Evolutionary conservation across 495 filamentous ascomycete species (phyloP).

Genomic region (Penicillium canariense): DNA sequence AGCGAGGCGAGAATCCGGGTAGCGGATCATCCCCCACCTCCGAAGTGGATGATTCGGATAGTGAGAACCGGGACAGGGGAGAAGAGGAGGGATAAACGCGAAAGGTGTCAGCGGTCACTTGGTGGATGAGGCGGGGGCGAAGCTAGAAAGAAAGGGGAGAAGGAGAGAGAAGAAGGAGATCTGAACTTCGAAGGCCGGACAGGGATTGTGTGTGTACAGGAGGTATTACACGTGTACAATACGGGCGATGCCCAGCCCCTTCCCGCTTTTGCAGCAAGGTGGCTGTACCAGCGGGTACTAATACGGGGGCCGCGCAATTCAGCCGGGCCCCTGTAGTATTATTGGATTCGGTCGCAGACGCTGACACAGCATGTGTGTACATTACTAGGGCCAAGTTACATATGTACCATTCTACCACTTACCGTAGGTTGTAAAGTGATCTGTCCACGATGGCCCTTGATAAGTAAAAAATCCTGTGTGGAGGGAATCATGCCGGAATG

Average conservation of each 20-base stretch:
- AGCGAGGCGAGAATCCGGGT: conserved; percentile 24
- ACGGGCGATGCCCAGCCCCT: conserved; percentile 6
- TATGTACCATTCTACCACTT: too few relatives aligned
- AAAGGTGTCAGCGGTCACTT: too few relatives aligned
- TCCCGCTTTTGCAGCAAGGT: conserved; percentile 3
- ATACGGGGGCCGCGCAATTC: conserved; percentile 1
- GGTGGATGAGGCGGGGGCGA: too few relatives aligned
- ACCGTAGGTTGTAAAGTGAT: too few relatives aligned
- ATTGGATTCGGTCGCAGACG: too few relatives aligned
- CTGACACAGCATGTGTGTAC: too few relatives aligned
- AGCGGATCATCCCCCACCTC: conserved; percentile 28
- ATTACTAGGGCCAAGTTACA: too few relatives aligned
- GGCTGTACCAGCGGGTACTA: conserved; percentile 5
- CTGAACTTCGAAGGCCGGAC: conserved; percentile 5
- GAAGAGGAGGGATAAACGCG: not conserved
- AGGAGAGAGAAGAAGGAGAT: conserved; percentile 5
- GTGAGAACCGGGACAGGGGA: not conserved
- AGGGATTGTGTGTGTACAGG: conserved; percentile 28
- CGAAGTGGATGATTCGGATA: not conserved
- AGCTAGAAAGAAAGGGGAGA: conserved; percentile 3
- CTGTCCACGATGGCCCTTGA: too few relatives aligned
- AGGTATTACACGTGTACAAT: conserved; percentile 16
- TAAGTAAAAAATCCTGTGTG: too few relatives aligned
- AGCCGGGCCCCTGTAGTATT: not conserved
- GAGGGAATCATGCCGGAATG: too few relatives aligned